Conservation (phyloP, 169 alveolate genomes). For the Ichthyophthirius multifiliis region DNA sequence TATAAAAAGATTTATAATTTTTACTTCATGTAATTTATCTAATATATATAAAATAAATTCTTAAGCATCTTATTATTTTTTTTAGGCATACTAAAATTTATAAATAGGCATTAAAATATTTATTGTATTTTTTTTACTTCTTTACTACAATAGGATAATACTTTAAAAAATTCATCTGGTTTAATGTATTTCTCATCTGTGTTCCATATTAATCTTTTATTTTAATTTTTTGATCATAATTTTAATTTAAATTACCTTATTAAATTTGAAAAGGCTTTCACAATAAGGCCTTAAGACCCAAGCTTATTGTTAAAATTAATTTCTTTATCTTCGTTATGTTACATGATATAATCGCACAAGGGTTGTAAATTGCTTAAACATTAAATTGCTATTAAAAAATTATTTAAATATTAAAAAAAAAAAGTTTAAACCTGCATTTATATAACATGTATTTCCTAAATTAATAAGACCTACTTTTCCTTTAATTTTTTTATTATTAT, state of each 20-base stretch:
- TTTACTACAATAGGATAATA: not conserved
- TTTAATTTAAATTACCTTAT: not conserved
- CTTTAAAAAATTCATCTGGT: conserved; percentile 23
- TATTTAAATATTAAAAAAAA: not conserved
- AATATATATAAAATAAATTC: conserved; percentile 35
- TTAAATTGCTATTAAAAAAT: not conserved
- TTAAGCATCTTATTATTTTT: conserved; percentile 37
- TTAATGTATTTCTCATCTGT: not conserved
- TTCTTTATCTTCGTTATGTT: conserved; percentile 10
- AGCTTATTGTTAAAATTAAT: conserved; percentile 21
- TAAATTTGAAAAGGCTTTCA: conserved; percentile 28
- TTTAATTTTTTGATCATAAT: not conserved
- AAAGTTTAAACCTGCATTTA: conserved; percentile 15
- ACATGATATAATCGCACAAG: conserved; percentile 18
- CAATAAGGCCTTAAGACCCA: conserved; percentile 20
- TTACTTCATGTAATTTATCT: conserved; percentile 40
- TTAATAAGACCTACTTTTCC: conserved; percentile 37
- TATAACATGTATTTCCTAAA: conserved; percentile 43
- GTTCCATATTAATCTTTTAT: conserved; percentile 10
- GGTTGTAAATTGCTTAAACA: conserved; percentile 34
- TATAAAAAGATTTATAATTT: not conserved
- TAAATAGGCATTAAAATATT: not conserved
- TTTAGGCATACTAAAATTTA: conserved; percentile 9
- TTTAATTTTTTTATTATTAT: not conserved
- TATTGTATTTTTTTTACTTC: not conserved